Evolutionary conservation across 2,329 filamentous ascomycete genomes (phyloP).

Genomic region (Penicillium sp.): DNA sequence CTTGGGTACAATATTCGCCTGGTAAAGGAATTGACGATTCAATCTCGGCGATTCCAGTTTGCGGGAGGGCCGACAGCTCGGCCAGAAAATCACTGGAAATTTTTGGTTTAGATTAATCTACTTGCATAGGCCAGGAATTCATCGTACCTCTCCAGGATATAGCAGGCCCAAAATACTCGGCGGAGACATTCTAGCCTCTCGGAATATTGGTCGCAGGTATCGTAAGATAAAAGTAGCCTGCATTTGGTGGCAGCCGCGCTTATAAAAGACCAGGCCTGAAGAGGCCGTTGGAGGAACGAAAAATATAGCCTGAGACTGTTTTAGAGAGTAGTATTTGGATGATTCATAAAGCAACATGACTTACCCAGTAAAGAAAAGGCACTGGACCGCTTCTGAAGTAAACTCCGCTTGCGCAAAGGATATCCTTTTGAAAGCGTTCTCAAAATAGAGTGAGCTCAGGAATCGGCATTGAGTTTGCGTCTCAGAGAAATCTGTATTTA

Average conservation of each 20-base stretch:
- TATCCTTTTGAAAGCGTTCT: conserved; percentile 52
- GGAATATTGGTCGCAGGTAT: conserved; percentile 34
- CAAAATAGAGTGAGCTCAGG: conserved; percentile 52
- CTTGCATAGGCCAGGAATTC: not conserved
- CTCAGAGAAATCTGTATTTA: conserved; percentile 34
- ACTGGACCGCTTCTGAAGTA: conserved; percentile 53
- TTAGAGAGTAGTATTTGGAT: too few species aligned
- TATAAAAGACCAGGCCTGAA: conserved; percentile 60
- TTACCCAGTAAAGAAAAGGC: conserved; percentile 57
- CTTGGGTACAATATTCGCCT: conserved; percentile 53
- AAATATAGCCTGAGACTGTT: conserved; percentile 47
- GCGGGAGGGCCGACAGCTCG: conserved; percentile 56
- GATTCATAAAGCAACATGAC: conserved; percentile 16
- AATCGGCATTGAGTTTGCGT: conserved; percentile 36
- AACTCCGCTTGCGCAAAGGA: conserved; percentile 54
- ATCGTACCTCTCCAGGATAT: conserved; percentile 56
- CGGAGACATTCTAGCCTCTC: conserved; percentile 55
- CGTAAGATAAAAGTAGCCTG: conserved; percentile 54
- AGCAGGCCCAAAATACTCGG: conserved; percentile 61
- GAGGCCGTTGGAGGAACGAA: conserved; percentile 54
- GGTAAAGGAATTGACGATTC: conserved; percentile 57
- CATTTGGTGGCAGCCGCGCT: conserved; percentile 56
- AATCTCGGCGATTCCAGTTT: conserved; percentile 56
- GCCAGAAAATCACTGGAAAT: conserved; percentile 56
- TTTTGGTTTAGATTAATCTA: not conserved